Evolutionary conservation across 495 filamentous ascomycete species (phyloP), one percentile per base, ranked within the genome.

Genomic region (Penicillium angulare): DNA sequence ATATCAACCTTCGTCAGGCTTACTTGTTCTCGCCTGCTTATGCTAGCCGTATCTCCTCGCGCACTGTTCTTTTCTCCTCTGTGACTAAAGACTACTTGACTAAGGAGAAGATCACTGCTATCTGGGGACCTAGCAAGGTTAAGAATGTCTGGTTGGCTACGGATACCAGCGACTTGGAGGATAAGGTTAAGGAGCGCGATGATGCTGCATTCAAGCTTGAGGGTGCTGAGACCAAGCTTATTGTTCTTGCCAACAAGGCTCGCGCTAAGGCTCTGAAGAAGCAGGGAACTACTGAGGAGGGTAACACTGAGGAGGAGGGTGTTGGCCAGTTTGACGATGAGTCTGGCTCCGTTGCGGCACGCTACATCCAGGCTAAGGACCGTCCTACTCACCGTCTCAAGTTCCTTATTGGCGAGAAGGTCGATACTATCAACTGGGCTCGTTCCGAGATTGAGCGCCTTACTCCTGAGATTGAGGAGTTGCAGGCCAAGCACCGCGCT

Each of bases 1-100:
- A 88, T 69, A 88, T 96, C 79, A 97, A 96, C 68, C 67, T 97
- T 50, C 90, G 92, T 57, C 95, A 98, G 75, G 93, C 95, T 1
- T 96, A 95, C 72, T 77, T 93, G 41, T 78, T 96, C 49, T 92
- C 90, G 31, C 92, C 92, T 13, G 75, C 89, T 22, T 92, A 96
- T 67, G 82, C 90, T 41, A 87, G 83, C 59, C 89, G 92, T 57
- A 86, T 97, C 52, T 97, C 95, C 2, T 95, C 93, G 3, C 84
- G 91, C 52, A 97, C 92, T 26, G 90, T 98, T 5, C 84, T 98
- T 12, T 95, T 96, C 68, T 86, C 89, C 21, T 87, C 88, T 8
- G 91, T 98, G 16, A 91, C 93, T 5, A 55, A 79, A 31, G 70
- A 82, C 6, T 95, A 92, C 55, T 74, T 92, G 27, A 79, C 86